Evolutionary conservation across 768 basidiomycete species (phyloP), one percentile per base, ranked within the genome.

Genomic region (Glaciozyma antarctica): DNA sequence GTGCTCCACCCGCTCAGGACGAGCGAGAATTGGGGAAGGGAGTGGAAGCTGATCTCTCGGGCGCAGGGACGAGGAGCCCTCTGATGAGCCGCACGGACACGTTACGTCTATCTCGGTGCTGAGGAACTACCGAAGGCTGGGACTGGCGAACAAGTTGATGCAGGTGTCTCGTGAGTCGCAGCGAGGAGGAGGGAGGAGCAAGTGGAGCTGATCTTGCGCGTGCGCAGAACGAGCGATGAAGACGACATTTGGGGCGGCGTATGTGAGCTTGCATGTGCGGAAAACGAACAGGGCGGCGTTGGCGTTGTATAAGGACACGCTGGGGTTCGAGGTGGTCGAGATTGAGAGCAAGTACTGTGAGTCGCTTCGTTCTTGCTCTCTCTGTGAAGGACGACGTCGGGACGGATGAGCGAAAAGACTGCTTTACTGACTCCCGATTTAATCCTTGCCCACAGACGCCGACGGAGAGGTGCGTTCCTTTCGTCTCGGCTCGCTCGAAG

Each of bases 21-120:
- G 22, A 22, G 53, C 17, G 34, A 15, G 26, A 24, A 52, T 21
- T 8, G n/a, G 51, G 24, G 51, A 52, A 16, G 26, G 24, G n/a
- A n/a, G 51, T 6, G 51, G 51, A 52, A 28, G 51, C 24, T 24
- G 51, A 26, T 21, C 51, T 52, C 22, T 24, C n/a, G 8, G 15
- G 51, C 22, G 17, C 30, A 81, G 80, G 79, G 80, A 81, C 51
- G 80, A 86, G 58, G 83, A 84, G 32, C 81, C 81, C 2, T 81
- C 81, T 28, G 82, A 84, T 28, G 80, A 83, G 0, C 78, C 79
- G 12, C 88, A 92, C 69, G 93, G 93, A 0, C 93, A 98, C 73
- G 89, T 98, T 74, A 98, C 92, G 19, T 95, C 93, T 7, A 97
- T 98, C 74, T 94, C 91, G 0, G 93, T 98, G 3, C 79, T 97